Evolutionary conservation across 179 eudicot species (phyloP), one percentile per base, ranked within the genome.

Genomic region (Corrigiola litoralis): DNA sequence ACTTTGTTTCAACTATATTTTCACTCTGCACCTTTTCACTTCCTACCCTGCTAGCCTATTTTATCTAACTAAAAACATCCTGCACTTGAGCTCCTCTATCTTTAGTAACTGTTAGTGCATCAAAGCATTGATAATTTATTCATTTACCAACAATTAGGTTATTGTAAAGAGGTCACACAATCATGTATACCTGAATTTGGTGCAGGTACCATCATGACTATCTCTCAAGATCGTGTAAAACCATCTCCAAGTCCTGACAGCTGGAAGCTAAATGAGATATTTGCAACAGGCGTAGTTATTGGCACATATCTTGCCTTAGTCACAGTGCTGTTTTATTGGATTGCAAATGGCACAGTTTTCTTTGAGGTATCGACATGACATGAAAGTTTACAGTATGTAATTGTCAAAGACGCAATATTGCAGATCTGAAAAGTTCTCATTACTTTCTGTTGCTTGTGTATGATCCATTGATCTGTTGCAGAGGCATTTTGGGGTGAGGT

Each of bases 201-300:
- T 72, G 63, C 79, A 87, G 95, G 92, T 44, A 88, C 92, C 53
- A 88, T 88, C 65, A 86, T 88, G 96, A 88, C 96, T 17, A 88
- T 88, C 37, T 84, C 92, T 9, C 71, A 81, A 73, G 96, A 88
- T 53, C 71, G 90, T 59, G 96, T 88, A 27, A 84, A 73, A 51
- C 88, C 90, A 74, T 88, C 96, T 50, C 92, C 90, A 23, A 66
- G 36, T 37, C 96, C 96, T 1, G 92, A 86, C 69, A 84, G 89
- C 74, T 88, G 96, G 96, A 88, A 88, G 82, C 80, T 88, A 31
- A 79, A 79, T 12, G 96, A 88, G 72, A 84, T 88, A 48, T 88
- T 88, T 61, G 86, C 82, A 10, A 84, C 86, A 27, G 92, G 96
- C 31, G 28, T 76, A 55, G 77, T 84, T 66, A 79, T 88, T 44